Evolutionary conservation across 1,284 basidiomycete species (phyloP).

Genomic region (Leccinum solheimii): DNA sequence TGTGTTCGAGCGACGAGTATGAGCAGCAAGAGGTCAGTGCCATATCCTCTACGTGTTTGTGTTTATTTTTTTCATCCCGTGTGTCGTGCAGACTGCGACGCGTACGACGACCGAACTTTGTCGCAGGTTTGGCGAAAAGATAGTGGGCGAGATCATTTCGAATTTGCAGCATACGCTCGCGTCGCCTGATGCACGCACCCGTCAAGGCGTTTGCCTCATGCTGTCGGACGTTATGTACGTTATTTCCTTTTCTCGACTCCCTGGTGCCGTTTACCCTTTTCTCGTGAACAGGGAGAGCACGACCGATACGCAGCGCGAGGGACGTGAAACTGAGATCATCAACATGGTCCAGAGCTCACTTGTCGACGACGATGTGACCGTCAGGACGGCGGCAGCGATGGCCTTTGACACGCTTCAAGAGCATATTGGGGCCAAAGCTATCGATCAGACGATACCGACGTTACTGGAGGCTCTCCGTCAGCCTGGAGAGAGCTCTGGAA

Average conservation of each 20-base stretch:
- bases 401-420: slow-evolving; percentile 96
- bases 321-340: slow-evolving; percentile 90
- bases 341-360: slow-evolving; percentile 82
- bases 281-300: slow-evolving; percentile 66
- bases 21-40: slow-evolving; percentile 87
- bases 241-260: neutral
- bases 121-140: slow-evolving; percentile 94
- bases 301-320: slow-evolving; percentile 84
- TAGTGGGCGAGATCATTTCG: slow-evolving; percentile 82
- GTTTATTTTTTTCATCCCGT: neutral
- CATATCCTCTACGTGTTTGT: neutral
- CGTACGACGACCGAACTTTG: slow-evolving; percentile 88
- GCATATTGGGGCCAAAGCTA: slow-evolving; percentile 85
- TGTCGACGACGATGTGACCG: slow-evolving; percentile 85
- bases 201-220: slow-evolving; percentile 88
- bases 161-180: slow-evolving; percentile 72
- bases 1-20: slow-evolving; percentile 76
- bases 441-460: slow-evolving; percentile 97
- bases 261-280: neutral
- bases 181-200: slow-evolving; percentile 72
- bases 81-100: slow-evolving; percentile 66
- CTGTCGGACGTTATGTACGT: slow-evolving; percentile 86
- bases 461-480: slow-evolving; percentile 90
- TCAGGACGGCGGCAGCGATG: slow-evolving; percentile 90
- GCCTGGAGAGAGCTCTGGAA: slow-evolving; percentile 88